Percentiles rank a stretch among this genome's conserved stretches.
Evolutionary conservation across 2,329 filamentous ascomycete genomes (phyloP).

Genomic region (Aspergillus niger): DNA sequence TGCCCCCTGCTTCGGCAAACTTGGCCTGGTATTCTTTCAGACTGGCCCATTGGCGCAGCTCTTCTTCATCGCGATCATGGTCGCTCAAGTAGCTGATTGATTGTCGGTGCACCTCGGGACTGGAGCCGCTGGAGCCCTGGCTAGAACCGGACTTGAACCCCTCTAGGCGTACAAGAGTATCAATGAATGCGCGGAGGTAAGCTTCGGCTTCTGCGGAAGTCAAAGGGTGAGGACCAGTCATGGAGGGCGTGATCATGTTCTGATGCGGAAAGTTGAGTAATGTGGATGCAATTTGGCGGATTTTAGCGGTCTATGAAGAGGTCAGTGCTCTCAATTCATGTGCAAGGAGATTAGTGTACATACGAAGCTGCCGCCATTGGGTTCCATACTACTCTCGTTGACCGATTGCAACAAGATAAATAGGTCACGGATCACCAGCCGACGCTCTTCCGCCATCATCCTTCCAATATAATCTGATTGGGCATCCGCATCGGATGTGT

Average conservation of each 20-base stretch:
- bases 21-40: constrained; percentile 75
- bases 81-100: constrained; percentile 42
- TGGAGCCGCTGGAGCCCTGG: constrained; percentile 24
- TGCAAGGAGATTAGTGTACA: constrained; percentile 32
- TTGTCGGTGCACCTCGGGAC: constrained; percentile 31
- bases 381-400: constrained; percentile 82
- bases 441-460: constrained; percentile 73
- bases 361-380: constrained; percentile 66
- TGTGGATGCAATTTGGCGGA: constrained; percentile 79
- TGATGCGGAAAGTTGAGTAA: constrained; percentile 64
- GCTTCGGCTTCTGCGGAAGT: constrained; percentile 63
- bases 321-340: background rate
- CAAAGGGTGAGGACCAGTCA: constrained; percentile 32
- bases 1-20: constrained; percentile 66
- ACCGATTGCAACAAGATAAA: constrained; percentile 74
- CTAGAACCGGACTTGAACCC: constrained; percentile 48
- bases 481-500: constrained; percentile 38
- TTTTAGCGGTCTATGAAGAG: constrained; percentile 68
- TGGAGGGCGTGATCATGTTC: constrained; percentile 18
- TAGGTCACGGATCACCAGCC: constrained; percentile 78
- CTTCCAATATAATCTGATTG: constrained; percentile 56
- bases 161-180: constrained; percentile 74
- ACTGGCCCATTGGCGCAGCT: constrained; percentile 76
- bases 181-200: constrained; percentile 70
- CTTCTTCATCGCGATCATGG: constrained; percentile 70